phyloP scores from a whole-genome alignment of 306 rosid species.

The Dalbergia cultrata region DNA sequence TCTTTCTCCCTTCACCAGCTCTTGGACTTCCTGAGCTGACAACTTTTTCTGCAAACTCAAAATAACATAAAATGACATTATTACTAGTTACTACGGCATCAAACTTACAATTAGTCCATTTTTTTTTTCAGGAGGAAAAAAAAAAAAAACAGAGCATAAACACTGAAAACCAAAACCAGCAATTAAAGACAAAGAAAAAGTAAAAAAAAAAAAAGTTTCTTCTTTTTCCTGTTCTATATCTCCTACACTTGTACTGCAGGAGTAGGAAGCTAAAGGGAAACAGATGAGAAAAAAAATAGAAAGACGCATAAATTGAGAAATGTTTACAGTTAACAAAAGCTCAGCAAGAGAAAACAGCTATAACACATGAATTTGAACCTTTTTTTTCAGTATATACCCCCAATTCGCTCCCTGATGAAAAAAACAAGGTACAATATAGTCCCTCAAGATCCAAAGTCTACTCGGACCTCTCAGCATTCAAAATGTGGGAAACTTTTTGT shows the following conservation, averaged over 20 bases:
- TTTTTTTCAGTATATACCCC: too few species aligned
- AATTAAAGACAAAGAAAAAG: too few species aligned
- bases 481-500: too few species aligned
- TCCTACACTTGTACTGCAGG: too few species aligned
- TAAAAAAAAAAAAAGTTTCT: neutral
- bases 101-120: neutral
- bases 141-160: neutral
- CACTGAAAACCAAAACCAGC: too few species aligned
- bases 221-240: too few species aligned
- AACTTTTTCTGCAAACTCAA: constrained; percentile 74
- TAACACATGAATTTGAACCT: neutral
- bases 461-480: too few species aligned
- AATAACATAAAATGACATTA: constrained; percentile 28
- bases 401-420: too few species aligned
- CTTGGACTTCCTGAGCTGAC: constrained; percentile 87
- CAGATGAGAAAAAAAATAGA: neutral
- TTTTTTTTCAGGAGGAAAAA: too few species aligned
- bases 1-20: constrained; percentile 88
- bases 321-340: neutral
- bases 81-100: neutral
- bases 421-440: too few species aligned
- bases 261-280: constrained; percentile 2
- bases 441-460: too few species aligned
- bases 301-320: neutral
- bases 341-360: neutral